These are phyloP conservation scores for Talaromyces marneffei DNA, from an alignment of 2,329 filamentous ascomycete genomes.

Conservation along the genomic window DNA sequence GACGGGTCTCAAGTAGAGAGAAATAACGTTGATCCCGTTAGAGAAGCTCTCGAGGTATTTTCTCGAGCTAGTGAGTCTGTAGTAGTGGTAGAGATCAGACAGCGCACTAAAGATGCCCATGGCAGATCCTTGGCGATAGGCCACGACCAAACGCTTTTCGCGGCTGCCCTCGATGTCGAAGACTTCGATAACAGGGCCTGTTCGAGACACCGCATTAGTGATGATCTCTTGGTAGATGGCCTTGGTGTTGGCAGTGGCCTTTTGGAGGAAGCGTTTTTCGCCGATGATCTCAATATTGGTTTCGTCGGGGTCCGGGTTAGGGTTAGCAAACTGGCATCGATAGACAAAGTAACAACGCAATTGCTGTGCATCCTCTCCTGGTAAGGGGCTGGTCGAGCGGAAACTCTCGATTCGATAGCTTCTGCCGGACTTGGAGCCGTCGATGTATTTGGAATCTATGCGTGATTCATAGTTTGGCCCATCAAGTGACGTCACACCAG, in stretches of 20 bases:
- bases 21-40: constrained; percentile 96
- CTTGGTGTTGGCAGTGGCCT: constrained; percentile 93
- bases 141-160: constrained; percentile 91
- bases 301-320: constrained; percentile 67
- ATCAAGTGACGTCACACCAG: constrained; percentile 66
- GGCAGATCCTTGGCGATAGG: constrained; percentile 88
- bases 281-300: constrained; percentile 86
- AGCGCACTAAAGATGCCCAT: constrained; percentile 90
- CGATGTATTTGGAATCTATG: constrained; percentile 92
- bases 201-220: constrained; percentile 72
- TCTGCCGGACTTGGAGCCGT: constrained; percentile 64
- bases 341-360: constrained; percentile 98
- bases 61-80: constrained; percentile 87
- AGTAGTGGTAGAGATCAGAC: constrained; percentile 97
- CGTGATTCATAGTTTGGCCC: constrained; percentile 92
- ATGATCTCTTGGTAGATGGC: constrained; percentile 94
- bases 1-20: constrained; percentile 79
- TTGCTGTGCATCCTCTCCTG: constrained; percentile 68
- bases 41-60: constrained; percentile 99
- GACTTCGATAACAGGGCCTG: constrained; percentile 93
- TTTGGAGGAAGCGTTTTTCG: constrained; percentile 89
- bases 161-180: constrained; percentile 88
- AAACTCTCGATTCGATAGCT: constrained; percentile 96
- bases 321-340: constrained; percentile 81
- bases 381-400: constrained; percentile 77